Evolutionary conservation across 768 basidiomycete species (phyloP).

Genomic region (Porphyrellus cyaneotinctus): DNA sequence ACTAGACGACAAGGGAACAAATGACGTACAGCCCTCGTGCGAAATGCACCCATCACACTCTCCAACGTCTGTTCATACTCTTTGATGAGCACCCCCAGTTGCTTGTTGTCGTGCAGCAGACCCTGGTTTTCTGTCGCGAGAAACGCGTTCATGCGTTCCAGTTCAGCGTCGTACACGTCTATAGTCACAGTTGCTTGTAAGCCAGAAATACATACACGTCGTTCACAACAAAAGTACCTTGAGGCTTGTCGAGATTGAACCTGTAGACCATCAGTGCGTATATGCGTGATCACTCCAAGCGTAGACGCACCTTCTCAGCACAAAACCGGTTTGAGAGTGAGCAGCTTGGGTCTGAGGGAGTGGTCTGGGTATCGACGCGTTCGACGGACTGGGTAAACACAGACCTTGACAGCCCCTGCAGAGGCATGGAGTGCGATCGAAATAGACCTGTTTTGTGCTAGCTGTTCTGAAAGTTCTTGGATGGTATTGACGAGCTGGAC

Average conservation of each 20-base stretch:
- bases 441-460: slow-evolving; percentile 71
- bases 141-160: slow-evolving; percentile 82
- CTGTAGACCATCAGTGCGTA: slow-evolving; percentile 28
- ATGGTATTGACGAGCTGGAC: slow-evolving; percentile 63
- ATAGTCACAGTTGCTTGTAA: slow-evolving; percentile 9
- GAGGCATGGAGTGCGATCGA: slow-evolving; percentile 70
- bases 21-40: slow-evolving; percentile 79
- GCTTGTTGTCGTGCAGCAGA: slow-evolving; percentile 93
- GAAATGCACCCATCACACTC: slow-evolving; percentile 87
- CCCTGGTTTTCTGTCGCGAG: slow-evolving; percentile 80
- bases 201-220: neutral
- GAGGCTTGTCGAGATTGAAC: slow-evolving; percentile 84
- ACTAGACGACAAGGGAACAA: neutral
- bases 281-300: neutral
- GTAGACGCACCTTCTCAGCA: slow-evolving; percentile 64
- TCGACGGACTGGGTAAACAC: slow-evolving; percentile 14
- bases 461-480: slow-evolving; percentile 77
- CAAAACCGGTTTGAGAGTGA: slow-evolving; percentile 89
- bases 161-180: slow-evolving; percentile 89
- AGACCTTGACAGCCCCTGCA: slow-evolving; percentile 76
- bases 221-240: slow-evolving; percentile 48
- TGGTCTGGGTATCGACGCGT: neutral
- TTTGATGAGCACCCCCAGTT: slow-evolving; percentile 83
- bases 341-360: slow-evolving; percentile 69
- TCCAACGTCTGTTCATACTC: slow-evolving; percentile 98